These are phyloP conservation scores for Reticulascus tulasneorum DNA, from an alignment of 2,329 filamentous ascomycete genomes.

Conservation along the genomic window DNA sequence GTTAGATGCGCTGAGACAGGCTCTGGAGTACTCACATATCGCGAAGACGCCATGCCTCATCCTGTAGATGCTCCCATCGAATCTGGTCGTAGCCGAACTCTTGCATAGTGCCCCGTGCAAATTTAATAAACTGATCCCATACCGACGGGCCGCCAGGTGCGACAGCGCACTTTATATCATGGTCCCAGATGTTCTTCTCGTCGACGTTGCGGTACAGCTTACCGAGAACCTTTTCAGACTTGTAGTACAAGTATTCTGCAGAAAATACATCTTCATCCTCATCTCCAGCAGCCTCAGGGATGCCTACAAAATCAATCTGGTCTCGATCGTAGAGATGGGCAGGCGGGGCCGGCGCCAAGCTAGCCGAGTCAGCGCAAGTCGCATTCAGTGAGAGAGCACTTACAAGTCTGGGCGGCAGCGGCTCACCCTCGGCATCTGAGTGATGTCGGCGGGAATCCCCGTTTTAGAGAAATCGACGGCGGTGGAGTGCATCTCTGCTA, in stretches of 20 bases:
- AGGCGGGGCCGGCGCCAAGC: slow-evolving; percentile 42
- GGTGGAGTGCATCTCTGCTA: slow-evolving; percentile 64
- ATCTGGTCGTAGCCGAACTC: slow-evolving; percentile 20
- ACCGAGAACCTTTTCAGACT: slow-evolving; percentile 65
- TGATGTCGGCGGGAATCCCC: slow-evolving; percentile 54
- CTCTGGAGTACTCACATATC: slow-evolving; percentile 33
- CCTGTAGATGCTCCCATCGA: slow-evolving; percentile 27
- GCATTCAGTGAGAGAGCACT: slow-evolving; percentile 20
- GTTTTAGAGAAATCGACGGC: slow-evolving; percentile 77
- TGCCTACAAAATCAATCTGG: slow-evolving; percentile 31
- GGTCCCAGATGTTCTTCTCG: slow-evolving; percentile 61
- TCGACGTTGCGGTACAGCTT: slow-evolving; percentile 69
- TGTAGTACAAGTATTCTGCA: slow-evolving; percentile 55
- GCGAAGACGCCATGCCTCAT: slow-evolving; percentile 40
- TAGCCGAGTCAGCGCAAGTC: slow-evolving; percentile 15
- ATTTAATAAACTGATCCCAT: slow-evolving; percentile 37
- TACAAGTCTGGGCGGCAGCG: slow-evolving; percentile 52
- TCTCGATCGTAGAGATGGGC: slow-evolving; percentile 40
- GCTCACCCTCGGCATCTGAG: slow-evolving; percentile 33
- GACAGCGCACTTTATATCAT: slow-evolving; percentile 36
- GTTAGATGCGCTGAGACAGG: neutral
- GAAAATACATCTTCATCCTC: slow-evolving; percentile 38
- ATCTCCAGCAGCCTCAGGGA: slow-evolving; percentile 39
- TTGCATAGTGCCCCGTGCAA: slow-evolving; percentile 22
- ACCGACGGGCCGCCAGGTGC: slow-evolving; percentile 28